Base-by-base conservation (phyloP, 192 early-diverging fungal genomes). In the Helicostylum pulchrum region DNA sequence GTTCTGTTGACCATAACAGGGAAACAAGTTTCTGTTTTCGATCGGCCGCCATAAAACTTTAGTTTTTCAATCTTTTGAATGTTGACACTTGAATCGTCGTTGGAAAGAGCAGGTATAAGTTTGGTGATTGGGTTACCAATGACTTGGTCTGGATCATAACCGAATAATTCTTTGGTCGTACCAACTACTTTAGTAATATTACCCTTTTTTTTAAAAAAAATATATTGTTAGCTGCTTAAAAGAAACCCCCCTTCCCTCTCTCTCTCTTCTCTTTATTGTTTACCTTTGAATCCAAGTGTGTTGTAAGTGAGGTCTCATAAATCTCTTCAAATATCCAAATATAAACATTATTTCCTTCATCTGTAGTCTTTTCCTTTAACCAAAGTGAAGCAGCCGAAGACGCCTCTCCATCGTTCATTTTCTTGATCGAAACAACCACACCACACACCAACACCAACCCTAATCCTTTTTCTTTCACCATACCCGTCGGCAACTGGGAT, bases 281-380 rank as follows among this genome's bases (percentile, higher is more conserved):
- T 70, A 57, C 68, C 31, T 60, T 54, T 2, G 42, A 26, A 12
- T 62, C 53, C 4, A 70, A 12, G 6, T 17, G 19, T 17, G 49
- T 30, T 2, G n/a, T 52, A 19, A 72, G 49, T 12, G 58, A 60
- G 4, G 64, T 67, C 62, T 87, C 84, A 20, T 77, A 73, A 48
- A 85, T 84, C 45, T 85, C 82, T 56, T 87, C 84, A 65, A 87
- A 83, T 32, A 87, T 80, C 85, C 85, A 87, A 4, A 87, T 83
- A 23, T 78, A 80, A 26, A 87, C 65, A 2, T 60, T 46, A 23
- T 76, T 65, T 3, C 77, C 83, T 50, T 47, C 23, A 30, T 74
- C 64, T 53, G 78, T 77, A 43, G 44, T 73, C 52, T 82, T 82
- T 17, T 76, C 77, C 50, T 87, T 87, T 30, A 87, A 72, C 86